Base-by-base conservation (phyloP, 768 basidiomycete species). In the Lyophyllum decastes region DNA sequence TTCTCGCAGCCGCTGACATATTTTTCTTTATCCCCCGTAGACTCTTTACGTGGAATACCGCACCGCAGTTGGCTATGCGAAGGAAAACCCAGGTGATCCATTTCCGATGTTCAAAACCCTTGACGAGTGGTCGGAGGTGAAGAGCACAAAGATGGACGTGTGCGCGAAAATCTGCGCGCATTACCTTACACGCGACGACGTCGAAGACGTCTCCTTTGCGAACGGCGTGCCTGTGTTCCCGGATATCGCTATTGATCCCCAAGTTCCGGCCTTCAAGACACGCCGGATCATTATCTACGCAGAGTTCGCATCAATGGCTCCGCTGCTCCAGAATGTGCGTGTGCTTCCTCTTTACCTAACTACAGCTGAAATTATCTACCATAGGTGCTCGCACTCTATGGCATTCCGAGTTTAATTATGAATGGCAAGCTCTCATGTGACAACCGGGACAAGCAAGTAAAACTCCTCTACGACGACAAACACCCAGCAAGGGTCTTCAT, bases 241-340 rank as follows among this genome's bases (percentile, higher is more conserved):
- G 6, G n/a, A 22, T 16, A 6, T 46, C 14, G 17, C 10, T 4
- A 12, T 12, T 17, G 24, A 4, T 14, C 24, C 44, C 40, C 19
- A 25, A 21, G 24, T 1, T 1, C 12, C 24, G 3, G 26, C 49
- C 11, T 34, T 49, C 44, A 14, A 45, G 11, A 9, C 3, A 1
- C 57, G 54, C 22, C 19, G 41, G 0, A 52, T 60, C n/a, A 46
- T 63, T 5, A 52, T 63, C 2, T 63, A 57, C 24, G 19, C 55
- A 2, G 63, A 66, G 47, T 68, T 66, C 26, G 45, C 64, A 1
- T 65, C 61, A 0, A 58, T 64, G 54, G 53, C 51, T 0, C 56
- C 55, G 0, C 49, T 69, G 4, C 61, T 69, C 10, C 59, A 58
- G 25, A 66, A 65, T 21, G 65, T 68, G 38, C 19, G 55, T 43